Conservation (phyloP, 306 rosid species). For the Prunus persica region Prunus_persica_NCBIv2 NC_034009.1:1362501-1363000, state of each 20-base stretch:
- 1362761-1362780: conserved; percentile 53
- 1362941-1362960: conserved; percentile 90
- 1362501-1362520: conserved; percentile 36
- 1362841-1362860: conserved; percentile 47
- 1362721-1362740: conserved; percentile 42
- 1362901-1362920: conserved; percentile 72
- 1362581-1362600: conserved; percentile 45
- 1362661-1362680: conserved; percentile 49
- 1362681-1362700: conserved; percentile 52
- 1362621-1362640: conserved; percentile 56
- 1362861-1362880: conserved; percentile 60
- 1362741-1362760: conserved; percentile 52
- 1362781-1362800: conserved; percentile 60
- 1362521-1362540: conserved; percentile 43
- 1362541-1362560: conserved; percentile 50
- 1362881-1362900: conserved; percentile 73
- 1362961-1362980: conserved; percentile 79
- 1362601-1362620: conserved; percentile 45
- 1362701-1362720: conserved; percentile 58
- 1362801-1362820: conserved; percentile 56
- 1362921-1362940: conserved; percentile 87
- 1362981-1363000: conserved; percentile 83
- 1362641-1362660: conserved; percentile 56
- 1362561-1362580: conserved; percentile 45
- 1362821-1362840: conserved; percentile 53